Conservation (phyloP, 768 basidiomycete species). For the Suillus spraguei region DNA sequence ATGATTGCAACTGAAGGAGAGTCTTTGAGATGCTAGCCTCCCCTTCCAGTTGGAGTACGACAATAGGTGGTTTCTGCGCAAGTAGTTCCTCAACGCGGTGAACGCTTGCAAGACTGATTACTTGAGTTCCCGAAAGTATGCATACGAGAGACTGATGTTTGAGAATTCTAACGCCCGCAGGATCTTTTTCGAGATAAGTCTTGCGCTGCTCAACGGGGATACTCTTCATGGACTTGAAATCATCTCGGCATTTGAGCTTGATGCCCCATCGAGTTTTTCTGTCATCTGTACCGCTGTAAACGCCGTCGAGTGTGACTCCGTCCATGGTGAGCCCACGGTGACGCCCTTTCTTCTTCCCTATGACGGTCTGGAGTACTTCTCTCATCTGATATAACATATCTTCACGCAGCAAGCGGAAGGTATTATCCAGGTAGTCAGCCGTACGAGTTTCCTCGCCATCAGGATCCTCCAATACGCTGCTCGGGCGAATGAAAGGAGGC, state of each 20-base stretch:
- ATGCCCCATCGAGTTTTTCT: constrained; percentile 43
- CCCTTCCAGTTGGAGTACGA: constrained; percentile 58
- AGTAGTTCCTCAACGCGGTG: constrained; percentile 56
- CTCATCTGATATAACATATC: constrained; percentile 61
- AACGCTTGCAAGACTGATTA: constrained; percentile 56
- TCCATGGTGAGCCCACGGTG: constrained; percentile 42
- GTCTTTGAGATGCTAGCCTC: constrained; percentile 38
- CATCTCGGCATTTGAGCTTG: constrained; percentile 36
- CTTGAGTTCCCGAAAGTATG: constrained; percentile 47
- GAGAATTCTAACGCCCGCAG: constrained; percentile 40
- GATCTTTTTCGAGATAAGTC: constrained; percentile 39
- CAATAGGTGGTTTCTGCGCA: constrained; percentile 45
- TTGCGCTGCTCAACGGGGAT: constrained; percentile 39
- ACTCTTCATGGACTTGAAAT: constrained; percentile 40
- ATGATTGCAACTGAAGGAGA: constrained; percentile 42
- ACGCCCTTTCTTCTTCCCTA: constrained; percentile 41
- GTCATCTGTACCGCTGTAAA: constrained; percentile 35
- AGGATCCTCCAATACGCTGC: constrained; percentile 46
- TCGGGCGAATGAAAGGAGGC: constrained; percentile 51
- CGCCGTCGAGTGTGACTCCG: constrained; percentile 36
- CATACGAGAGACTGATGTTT: constrained; percentile 58
- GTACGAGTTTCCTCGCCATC: constrained; percentile 38
- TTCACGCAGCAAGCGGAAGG: constrained; percentile 65
- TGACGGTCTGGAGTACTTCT: constrained; percentile 52
- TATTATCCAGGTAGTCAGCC: constrained; percentile 61